These are phyloP conservation scores for Luzula sylvatica DNA, from an alignment of 176 grass and related monocot genomes.

Conservation along the genomic window DNA sequence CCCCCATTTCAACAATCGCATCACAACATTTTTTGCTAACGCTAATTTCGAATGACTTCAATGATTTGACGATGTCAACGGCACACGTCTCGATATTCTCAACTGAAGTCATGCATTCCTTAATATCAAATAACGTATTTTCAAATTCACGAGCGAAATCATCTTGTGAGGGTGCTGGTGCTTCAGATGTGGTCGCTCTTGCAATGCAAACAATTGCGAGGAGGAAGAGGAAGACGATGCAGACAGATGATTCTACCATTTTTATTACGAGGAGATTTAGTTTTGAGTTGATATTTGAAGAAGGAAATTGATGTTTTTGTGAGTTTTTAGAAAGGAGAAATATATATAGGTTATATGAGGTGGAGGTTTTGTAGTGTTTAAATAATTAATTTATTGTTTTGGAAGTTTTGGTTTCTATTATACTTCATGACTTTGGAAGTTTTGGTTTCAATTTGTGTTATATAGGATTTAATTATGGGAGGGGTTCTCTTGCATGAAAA, in stretches of 20 bases:
- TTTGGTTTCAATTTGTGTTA: too few species aligned
- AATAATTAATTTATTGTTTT: too few species aligned
- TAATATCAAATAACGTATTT: not conserved
- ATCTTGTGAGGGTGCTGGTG: not conserved
- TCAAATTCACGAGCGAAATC: not conserved
- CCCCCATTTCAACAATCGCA: not conserved
- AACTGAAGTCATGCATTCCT: not conserved
- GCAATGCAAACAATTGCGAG: not conserved
- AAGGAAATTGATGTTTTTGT: too few species aligned
- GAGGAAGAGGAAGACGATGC: not conserved
- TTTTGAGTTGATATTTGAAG: too few species aligned
- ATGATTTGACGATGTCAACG: not conserved
- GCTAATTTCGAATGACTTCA: not conserved
- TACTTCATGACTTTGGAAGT: too few species aligned
- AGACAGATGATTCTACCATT: not conserved
- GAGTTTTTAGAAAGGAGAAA: too few species aligned
- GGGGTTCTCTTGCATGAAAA: too few species aligned
- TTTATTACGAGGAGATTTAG: not conserved
- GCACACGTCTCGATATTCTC: not conserved
- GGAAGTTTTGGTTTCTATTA: too few species aligned
- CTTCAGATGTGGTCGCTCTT: not conserved
- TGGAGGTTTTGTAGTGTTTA: too few species aligned
- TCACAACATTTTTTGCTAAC: not conserved
- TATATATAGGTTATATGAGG: too few species aligned
- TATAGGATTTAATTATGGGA: too few species aligned